A percentile compares a stretch with the other conserved stretches of the same genome.
Conservation (phyloP, 2,329 filamentous ascomycete species). For the Ascochyta pisi region DNA sequence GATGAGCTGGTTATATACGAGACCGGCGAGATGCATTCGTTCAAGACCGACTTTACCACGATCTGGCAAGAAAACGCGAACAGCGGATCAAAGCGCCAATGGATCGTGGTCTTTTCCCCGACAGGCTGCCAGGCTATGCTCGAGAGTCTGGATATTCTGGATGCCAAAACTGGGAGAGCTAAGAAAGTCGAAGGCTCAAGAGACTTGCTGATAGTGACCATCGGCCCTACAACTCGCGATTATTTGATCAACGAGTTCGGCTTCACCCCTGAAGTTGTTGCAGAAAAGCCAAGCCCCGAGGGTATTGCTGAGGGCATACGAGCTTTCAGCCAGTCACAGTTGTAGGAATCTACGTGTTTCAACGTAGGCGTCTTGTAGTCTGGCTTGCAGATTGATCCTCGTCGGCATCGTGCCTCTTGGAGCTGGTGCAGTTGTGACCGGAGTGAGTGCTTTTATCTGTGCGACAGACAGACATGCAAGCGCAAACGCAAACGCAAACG, state of each 20-base stretch:
- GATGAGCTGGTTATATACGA: slow-evolving; percentile 86
- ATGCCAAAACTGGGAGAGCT: slow-evolving; percentile 48
- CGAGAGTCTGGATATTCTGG: slow-evolving; percentile 57
- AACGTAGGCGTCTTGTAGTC: background rate
- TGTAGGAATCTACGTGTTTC: background rate
- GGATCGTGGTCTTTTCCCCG: slow-evolving; percentile 77
- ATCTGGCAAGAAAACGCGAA: slow-evolving; percentile 57
- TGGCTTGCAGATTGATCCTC: background rate
- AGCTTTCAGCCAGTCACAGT: slow-evolving; percentile 23
- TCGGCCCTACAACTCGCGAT: slow-evolving; percentile 89
- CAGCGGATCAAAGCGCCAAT: slow-evolving; percentile 56
- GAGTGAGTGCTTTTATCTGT: background rate
- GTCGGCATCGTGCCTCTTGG: background rate
- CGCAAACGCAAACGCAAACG: background rate
- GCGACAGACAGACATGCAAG: background rate
- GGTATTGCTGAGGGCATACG: slow-evolving; percentile 75
- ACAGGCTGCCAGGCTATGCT: slow-evolving; percentile 69
- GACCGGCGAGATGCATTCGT: slow-evolving; percentile 81
- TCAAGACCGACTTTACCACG: slow-evolving; percentile 69
- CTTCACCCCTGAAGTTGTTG: slow-evolving; percentile 79
- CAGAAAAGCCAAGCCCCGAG: slow-evolving; percentile 80
- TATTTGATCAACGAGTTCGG: slow-evolving; percentile 70
- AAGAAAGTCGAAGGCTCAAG: slow-evolving; percentile 30
- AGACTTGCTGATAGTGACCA: slow-evolving; percentile 76
- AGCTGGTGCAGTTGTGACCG: background rate